Conservation (phyloP, 202 grass and related monocot species). For the Bolboschoenoplectus hybrid region DNA sequence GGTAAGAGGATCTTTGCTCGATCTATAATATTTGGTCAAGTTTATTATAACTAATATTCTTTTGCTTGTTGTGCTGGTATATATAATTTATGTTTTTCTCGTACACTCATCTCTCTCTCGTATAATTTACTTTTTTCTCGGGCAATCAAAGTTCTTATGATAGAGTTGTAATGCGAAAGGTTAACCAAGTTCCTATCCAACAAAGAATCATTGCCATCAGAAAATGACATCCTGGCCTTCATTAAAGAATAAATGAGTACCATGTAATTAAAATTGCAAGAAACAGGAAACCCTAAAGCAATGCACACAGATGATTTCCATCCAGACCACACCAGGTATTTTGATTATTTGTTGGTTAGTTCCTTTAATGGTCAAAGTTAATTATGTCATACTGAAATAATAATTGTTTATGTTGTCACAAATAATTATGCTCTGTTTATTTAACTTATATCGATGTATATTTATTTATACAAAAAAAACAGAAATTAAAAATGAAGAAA, state of each 20-base stretch:
- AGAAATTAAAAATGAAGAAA: too few species aligned
- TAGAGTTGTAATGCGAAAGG: background rate
- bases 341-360: background rate
- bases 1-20: too few species aligned
- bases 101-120: background rate
- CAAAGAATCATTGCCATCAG: background rate
- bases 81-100: background rate
- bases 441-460: too few species aligned
- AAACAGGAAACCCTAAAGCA: background rate
- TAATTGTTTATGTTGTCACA: too few species aligned
- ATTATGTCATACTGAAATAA: background rate
- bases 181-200: background rate
- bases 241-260: background rate
- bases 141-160: slow-evolving; percentile 1
- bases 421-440: too few species aligned
- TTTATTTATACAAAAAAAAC: too few species aligned
- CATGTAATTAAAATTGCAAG: background rate
- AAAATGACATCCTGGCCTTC: background rate
- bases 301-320: background rate
- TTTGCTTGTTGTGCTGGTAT: too few species aligned
- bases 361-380: background rate
- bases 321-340: background rate
- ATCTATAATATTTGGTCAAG: too few species aligned
- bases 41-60: background rate
- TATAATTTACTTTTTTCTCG: background rate